Evolutionary conservation across 305 asterid genomes (phyloP).

Genomic region (Plantago lanceolata): DNA sequence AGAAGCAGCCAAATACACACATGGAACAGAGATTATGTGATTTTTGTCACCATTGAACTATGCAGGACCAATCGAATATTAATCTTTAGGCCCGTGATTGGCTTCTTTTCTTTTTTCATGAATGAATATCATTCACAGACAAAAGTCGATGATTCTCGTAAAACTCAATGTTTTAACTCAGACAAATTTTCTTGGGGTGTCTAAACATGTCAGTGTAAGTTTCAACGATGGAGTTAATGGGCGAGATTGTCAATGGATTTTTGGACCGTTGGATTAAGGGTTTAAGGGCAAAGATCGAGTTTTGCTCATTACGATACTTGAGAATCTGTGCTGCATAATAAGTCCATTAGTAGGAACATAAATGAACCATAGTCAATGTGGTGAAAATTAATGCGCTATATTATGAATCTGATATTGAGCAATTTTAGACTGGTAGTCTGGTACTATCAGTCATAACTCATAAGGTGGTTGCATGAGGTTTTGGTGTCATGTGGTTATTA

Average conservation of each 20-base stretch:
- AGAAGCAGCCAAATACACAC: not conserved
- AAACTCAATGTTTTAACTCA: conserved; percentile 11
- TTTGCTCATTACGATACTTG: too few relatives aligned
- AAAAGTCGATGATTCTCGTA: not conserved
- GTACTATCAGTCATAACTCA: too few relatives aligned
- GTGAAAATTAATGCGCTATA: not conserved
- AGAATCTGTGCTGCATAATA: not conserved
- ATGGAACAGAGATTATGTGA: conserved; percentile 27
- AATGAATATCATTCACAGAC: too few relatives aligned
- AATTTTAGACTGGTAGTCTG: too few relatives aligned
- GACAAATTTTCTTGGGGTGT: not conserved
- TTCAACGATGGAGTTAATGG: not conserved
- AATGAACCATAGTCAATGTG: not conserved
- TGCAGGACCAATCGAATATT: conserved; percentile 23
- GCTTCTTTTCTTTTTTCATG: conserved; percentile 13
- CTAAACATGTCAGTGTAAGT: not conserved
- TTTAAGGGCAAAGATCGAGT: too few relatives aligned
- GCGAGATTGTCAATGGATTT: not conserved
- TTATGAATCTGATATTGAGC: too few relatives aligned
- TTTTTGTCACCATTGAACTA: conserved; percentile 19
- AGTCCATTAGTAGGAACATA: not conserved
- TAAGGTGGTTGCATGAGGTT: too few relatives aligned
- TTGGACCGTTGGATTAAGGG: too few relatives aligned
- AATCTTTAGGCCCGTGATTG: conserved; percentile 36
- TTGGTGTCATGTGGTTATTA: too few relatives aligned